Evolutionary conservation across 768 basidiomycete species (phyloP), one percentile per base, ranked within the genome.

Genomic region (Leccinum rimulosum): DNA sequence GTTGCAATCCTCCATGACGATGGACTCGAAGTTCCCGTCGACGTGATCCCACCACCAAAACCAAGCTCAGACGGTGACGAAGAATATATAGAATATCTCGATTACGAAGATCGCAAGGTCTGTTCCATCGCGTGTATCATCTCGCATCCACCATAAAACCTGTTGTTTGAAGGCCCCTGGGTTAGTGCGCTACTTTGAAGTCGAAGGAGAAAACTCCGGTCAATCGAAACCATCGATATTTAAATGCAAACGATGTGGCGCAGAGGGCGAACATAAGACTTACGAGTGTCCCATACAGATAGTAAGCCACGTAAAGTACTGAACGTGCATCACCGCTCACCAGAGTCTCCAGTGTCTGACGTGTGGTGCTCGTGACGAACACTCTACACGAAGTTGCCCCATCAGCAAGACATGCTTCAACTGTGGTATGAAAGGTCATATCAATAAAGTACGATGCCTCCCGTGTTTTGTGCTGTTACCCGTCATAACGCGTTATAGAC

Each of bases 351-450:
- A 93, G 91, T 93, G 91, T 68, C 70, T 89, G 58, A 91, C 87
- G 27, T 93, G 91, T 67, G 91, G 91, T 58, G 88, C 81, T 31
- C 84, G 87, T 52, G 83, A 93, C 65, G 91, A 93, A 61, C 91
- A 93, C 71, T 76, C 79, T 3, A 91, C 91, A 17, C 79, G 86
- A 43, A 84, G 84, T 53, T 93, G 91, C 73, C 89, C 91, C 3
- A 87, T 91, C 60, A 86, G 84, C 73, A 92, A 92, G 72, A 85
- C 82, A 0, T 93, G 91, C 66, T 93, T 84, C 66, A 81, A 78
- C 3, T 93, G 91, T 64, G 88, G 88, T 15, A 90, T 91, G 88
- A 89, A 88, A 68, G 91, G 91, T 2, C 91, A 92, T 67, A 82
- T 91, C 56, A 89, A 81, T 62, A 79, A 76, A 57, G 91, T 89